Conservation (phyloP, 1,284 basidiomycete species). For the Tylopilus sp. region DNA sequence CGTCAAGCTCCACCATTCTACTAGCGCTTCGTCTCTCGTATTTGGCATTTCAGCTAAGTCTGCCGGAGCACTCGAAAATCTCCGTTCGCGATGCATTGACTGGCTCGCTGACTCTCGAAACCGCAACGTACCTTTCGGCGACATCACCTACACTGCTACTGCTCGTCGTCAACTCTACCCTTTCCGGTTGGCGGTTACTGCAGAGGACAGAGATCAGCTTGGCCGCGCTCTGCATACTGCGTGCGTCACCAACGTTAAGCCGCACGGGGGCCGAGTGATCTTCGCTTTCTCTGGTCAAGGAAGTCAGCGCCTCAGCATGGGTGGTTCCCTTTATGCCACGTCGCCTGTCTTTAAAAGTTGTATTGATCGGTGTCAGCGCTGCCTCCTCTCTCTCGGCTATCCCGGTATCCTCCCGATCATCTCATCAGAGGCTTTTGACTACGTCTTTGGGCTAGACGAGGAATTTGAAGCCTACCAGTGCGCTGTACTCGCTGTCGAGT, state of each 20-base stretch:
- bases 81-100: conserved; percentile 45
- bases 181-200: conserved; percentile 49
- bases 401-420: conserved; percentile 49
- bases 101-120: conserved; percentile 40
- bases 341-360: conserved; percentile 43
- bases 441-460: conserved; percentile 15
- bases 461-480: conserved; percentile 50
- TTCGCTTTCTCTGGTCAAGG: conserved; percentile 75
- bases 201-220: conserved; percentile 42
- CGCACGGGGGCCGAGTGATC: conserved; percentile 36
- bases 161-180: conserved; percentile 56
- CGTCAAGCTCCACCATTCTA: conserved; percentile 3
- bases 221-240: conserved; percentile 41
- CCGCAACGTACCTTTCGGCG: conserved; percentile 34
- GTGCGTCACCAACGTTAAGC: conserved; percentile 30
- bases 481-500: conserved; percentile 59
- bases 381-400: conserved; percentile 48
- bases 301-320: conserved; percentile 64
- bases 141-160: conserved; percentile 63
- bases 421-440: conserved; percentile 10
- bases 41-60: conserved; percentile 63
- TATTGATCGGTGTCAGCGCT: conserved; percentile 56
- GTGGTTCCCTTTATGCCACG: conserved; percentile 48
- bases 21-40: conserved; percentile 37
- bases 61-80: conserved; percentile 40